A percentile compares a stretch with the other conserved stretches of the same genome.
Conservation (phyloP, 176 grass and related monocot genomes). For the Secale cereale region DNA sequence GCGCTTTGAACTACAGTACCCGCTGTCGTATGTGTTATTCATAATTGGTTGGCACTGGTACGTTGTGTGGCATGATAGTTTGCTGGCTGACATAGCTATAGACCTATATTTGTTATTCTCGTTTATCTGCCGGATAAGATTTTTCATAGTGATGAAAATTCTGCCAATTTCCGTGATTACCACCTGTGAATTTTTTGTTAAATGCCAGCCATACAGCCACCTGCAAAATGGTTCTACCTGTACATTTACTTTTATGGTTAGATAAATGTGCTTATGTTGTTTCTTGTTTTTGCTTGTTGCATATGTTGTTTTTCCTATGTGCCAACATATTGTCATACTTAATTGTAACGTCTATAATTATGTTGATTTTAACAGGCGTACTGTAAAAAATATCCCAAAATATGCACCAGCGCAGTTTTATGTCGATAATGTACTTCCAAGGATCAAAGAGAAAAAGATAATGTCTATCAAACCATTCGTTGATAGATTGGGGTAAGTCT, state of each 20-base stretch:
- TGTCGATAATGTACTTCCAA: constrained; percentile 98
- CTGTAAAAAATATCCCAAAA: constrained; percentile 97
- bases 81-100: background rate
- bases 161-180: background rate
- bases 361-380: constrained; percentile 51
- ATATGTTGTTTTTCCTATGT: background rate
- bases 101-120: background rate
- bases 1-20: background rate
- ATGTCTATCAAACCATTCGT: constrained; percentile 99
- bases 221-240: background rate
- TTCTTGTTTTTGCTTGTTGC: background rate
- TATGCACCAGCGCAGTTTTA: constrained; percentile 96
- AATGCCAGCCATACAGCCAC: background rate
- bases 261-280: background rate
- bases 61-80: background rate
- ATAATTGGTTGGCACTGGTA: background rate
- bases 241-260: background rate
- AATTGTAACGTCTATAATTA: background rate
- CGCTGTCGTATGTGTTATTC: background rate
- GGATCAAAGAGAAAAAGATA: constrained; percentile 97
- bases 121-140: background rate
- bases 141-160: background rate
- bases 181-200: background rate
- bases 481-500: constrained; percentile 90
- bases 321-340: background rate